Conservation (phyloP, 352 stramenopile genomes). For the Globisporangium canariense region DNA sequence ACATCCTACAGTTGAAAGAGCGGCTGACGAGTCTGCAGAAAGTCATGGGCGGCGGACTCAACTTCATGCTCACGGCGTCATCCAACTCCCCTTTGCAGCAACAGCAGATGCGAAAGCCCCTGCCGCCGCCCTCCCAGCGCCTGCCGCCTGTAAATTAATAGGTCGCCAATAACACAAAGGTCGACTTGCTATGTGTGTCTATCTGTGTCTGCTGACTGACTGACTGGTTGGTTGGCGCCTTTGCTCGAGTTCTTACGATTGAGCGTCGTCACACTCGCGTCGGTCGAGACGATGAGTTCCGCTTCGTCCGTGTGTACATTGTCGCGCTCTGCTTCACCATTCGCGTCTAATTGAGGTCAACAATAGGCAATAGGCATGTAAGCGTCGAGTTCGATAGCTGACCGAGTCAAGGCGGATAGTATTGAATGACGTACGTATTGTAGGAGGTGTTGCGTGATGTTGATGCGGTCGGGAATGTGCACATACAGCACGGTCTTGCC, state of each 20-base stretch:
- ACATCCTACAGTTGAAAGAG: constrained; percentile 73
- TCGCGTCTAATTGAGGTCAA: constrained; percentile 35
- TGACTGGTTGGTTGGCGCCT: background rate
- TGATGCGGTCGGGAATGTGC: constrained; percentile 84
- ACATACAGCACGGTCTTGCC: constrained; percentile 83
- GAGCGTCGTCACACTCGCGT: background rate
- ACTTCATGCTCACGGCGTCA: constrained; percentile 41
- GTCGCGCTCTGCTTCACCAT: constrained; percentile 77
- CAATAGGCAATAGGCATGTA: background rate
- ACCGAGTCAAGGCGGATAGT: background rate
- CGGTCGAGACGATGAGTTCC: constrained; percentile 13
- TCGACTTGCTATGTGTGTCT: background rate
- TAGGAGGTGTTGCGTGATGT: constrained; percentile 72
- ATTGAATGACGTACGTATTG: constrained; percentile 53
- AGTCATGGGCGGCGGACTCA: constrained; percentile 47
- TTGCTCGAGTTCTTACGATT: background rate
- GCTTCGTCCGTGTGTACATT: constrained; percentile 81
- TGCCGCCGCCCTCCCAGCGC: constrained; percentile 32
- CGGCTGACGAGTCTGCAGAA: constrained; percentile 63
- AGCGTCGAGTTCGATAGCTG: background rate
- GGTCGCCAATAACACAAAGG: background rate
- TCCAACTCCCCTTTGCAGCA: constrained; percentile 24
- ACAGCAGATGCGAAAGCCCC: constrained; percentile 7
- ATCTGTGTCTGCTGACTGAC: background rate
- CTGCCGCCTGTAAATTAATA: constrained; percentile 57